Conservation (phyloP, 75 land plant genomes). For the Pinus taeda region DNA sequence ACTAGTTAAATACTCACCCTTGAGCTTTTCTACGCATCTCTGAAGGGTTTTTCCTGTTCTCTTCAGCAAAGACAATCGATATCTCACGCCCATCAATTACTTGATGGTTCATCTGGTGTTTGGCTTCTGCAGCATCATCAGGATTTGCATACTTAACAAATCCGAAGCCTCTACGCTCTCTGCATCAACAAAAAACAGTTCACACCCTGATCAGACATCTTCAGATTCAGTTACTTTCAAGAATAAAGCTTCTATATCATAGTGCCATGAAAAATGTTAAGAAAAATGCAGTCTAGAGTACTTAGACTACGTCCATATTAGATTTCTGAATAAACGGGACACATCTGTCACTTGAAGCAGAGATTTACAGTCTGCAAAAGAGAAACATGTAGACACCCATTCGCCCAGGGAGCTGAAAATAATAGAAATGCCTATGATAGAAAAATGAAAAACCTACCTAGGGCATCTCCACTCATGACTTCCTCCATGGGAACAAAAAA, state of each 20-base stretch:
- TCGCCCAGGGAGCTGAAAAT: no score
- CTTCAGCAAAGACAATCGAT: slow-evolving; percentile 86
- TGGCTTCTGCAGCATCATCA: slow-evolving; percentile 85
- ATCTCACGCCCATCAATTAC: slow-evolving; percentile 73
- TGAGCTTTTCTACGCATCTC: slow-evolving; percentile 66
- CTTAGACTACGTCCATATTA: not conserved
- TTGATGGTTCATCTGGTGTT: slow-evolving; percentile 62
- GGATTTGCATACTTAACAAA: slow-evolving; percentile 74
- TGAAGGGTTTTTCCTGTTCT: slow-evolving; percentile 72
- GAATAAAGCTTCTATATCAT: not conserved
- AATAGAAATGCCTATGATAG: no score
- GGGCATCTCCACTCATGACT: no score
- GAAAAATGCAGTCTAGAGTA: not conserved
- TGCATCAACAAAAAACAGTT: slow-evolving; percentile 9
- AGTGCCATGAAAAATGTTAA: not conserved
- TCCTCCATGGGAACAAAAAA: no score
- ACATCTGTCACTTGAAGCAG: no score
- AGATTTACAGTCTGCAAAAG: no score
- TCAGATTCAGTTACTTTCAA: not conserved
- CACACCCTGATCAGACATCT: not conserved
- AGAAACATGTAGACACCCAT: no score
- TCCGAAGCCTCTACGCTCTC: slow-evolving; percentile 90
- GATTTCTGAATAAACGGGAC: no score
- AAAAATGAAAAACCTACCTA: no score
- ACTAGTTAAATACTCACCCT: slow-evolving; percentile 31